Evolutionary conservation across 1,284 basidiomycete species (phyloP), one percentile per base, ranked within the genome.

Genomic region (Irpex lacteus): DNA sequence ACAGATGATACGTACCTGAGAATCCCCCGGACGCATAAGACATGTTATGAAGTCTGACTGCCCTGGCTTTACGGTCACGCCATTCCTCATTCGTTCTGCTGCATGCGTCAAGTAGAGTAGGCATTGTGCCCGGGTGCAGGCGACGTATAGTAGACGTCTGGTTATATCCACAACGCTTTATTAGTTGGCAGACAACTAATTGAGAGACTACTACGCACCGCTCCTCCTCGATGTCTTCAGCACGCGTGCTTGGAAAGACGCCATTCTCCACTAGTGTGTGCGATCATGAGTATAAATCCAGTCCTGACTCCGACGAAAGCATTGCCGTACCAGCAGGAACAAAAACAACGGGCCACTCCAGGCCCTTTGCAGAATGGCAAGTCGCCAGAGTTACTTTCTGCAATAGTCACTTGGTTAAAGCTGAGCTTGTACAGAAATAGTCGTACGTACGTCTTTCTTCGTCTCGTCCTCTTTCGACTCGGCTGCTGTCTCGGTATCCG

Each of bases 321-420:
- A n/a, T n/a, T n/a, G 49, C 64, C 75, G 63, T 71, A 88, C 88
- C 86, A 32, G 87, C 84, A 50, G 90, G 89, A n/a, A 94, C 78
- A 67, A 94, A 88, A 0, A 94, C 91, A 3, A 93, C 91, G 0
- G 94, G 94, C 94, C 94, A 98, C 75, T 98, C 95, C 5, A 97
- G 81, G 0, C 95, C 95, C 75, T 98, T 98, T 0, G 95, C 94
- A 8, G 93, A 86, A 77, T 98, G 95, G 59, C 93, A 94, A 0
- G 95, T 97, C 0, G 91, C 86, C 53, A 97, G 88, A 0, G 91
- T 94, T 4, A 98, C 95, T 82, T 89, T 94, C 87, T n/a, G n/a
- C n/a, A n/a, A n/a, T n/a, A n/a, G n/a, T n/a, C n/a, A n/a, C n/a
- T n/a, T n/a, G n/a, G n/a, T n/a, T n/a, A n/a, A n/a, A n/a, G n/a